phyloP scores from a whole-genome alignment of 139 green algal genomes.

The Pleodorina starrii region DNA sequence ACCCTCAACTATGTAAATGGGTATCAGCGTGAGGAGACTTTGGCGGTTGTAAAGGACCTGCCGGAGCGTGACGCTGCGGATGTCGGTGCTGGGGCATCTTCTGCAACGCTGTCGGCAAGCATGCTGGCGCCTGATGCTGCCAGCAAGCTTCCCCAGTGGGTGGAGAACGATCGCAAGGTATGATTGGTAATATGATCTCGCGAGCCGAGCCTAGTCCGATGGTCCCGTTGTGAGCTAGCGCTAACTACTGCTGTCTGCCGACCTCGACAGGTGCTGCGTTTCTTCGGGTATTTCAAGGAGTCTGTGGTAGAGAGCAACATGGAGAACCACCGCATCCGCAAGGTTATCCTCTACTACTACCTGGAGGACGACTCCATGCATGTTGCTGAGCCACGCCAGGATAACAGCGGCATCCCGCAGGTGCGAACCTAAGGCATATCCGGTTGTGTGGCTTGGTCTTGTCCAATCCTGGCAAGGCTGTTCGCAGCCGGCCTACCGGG shows the following conservation, averaged over 20 bases:
- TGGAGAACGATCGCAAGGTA: slow-evolving; percentile 89
- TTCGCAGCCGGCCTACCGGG: too few relatives aligned
- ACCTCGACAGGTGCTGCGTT: slow-evolving; percentile 88
- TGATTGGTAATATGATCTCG: neutral
- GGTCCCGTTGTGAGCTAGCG: too few relatives aligned
- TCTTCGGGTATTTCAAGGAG: slow-evolving; percentile 94
- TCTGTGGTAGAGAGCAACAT: slow-evolving; percentile 81
- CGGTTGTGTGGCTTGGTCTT: too few relatives aligned
- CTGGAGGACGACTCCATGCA: slow-evolving; percentile 92
- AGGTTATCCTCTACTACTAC: slow-evolving; percentile 91
- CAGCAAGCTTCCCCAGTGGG: slow-evolving; percentile 81
- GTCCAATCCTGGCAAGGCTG: too few relatives aligned
- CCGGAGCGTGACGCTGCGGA: neutral
- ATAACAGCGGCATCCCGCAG: slow-evolving; percentile 91
- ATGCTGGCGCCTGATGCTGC: slow-evolving; percentile 7
- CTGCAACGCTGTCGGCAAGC: slow-evolving; percentile 9
- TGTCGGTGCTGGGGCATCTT: neutral
- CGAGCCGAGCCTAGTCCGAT: neutral
- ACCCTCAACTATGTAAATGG: slow-evolving; percentile 83
- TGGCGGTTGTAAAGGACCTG: slow-evolving; percentile 55
- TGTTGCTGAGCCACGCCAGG: slow-evolving; percentile 87
- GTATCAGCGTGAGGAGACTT: slow-evolving; percentile 72
- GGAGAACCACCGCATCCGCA: slow-evolving; percentile 86
- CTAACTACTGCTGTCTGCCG: neutral
- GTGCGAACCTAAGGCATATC: slow-evolving; percentile 52